Evolutionary conservation across 495 filamentous ascomycete genomes (phyloP), one percentile per base, ranked within the genome.

Genomic region (Lasiosphaeria hispida): DNA sequence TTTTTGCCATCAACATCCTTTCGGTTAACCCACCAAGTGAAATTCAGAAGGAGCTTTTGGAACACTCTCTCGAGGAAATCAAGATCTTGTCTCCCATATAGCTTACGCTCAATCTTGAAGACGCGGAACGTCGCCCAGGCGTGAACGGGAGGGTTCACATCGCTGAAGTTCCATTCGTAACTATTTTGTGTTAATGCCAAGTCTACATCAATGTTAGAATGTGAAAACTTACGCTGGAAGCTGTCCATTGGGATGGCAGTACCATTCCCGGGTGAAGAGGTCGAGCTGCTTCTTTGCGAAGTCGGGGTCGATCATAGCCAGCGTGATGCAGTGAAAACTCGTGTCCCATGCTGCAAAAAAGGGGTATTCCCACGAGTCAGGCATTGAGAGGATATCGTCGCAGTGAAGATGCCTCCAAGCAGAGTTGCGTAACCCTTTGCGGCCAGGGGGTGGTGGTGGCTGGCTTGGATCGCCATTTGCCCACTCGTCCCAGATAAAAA

Each of bases 341-440:
- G 91, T 92, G 65, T 97, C 93, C 93, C 93, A 97, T 1, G 93
- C 93, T 11, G 92, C 92, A 70, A 97, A 97, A 79, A 97, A 97
- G 0, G 93, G 93, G 67, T 97, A 97, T 66, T 97, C 93, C 93
- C 93, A 97, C 0, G 91, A 96, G 65, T 97, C 93, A 5, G 93
- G 93, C 92, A 97, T 97, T 0, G 92, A 96, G 2, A 97, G 75
- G 41, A 97, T 89, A 65, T 97, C 93, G 64, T 97, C 93, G 55
- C 96, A 83, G 66, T 96, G 80, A 74, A 97, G 80, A 69, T 97
- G 93, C 63, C 87, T 92, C 93, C 93, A 97, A 42, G 93, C 83
- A 36, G 85, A 75, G 64, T 97, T 97, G 41, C 93, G 85, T 48
- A 97, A 80, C 2, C 81, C 78, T 69, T 94, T 96, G 42, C 93